Conservation (phyloP, 2,329 filamentous ascomycete genomes). For the Nannizzia gypsea region DNA sequence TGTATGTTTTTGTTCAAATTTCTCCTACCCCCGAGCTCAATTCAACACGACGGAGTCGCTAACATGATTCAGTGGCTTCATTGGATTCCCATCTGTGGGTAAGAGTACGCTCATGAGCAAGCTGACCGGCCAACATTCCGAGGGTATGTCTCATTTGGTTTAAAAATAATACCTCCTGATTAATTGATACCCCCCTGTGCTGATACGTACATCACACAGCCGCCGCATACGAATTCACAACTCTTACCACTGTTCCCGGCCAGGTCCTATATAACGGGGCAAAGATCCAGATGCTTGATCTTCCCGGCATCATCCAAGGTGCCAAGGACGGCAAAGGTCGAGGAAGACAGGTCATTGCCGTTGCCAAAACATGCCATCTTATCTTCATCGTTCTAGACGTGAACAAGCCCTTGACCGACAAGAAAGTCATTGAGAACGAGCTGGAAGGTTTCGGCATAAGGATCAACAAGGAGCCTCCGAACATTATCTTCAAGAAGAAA, state of each 20-base stretch:
- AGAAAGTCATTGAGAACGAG: slow-evolving; percentile 87
- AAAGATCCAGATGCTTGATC: slow-evolving; percentile 94
- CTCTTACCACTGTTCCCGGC: slow-evolving; percentile 89
- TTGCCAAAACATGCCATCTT: slow-evolving; percentile 95
- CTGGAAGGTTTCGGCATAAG: slow-evolving; percentile 94
- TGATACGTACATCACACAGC: slow-evolving; percentile 33
- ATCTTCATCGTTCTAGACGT: slow-evolving; percentile 98
- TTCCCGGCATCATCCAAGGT: slow-evolving; percentile 97
- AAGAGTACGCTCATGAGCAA: slow-evolving; percentile 96
- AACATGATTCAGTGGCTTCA: slow-evolving; percentile 53
- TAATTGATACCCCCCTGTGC: neutral
- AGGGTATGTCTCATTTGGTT: slow-evolving; percentile 37
- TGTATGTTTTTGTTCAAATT: slow-evolving; percentile 48
- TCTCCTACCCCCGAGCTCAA: neutral
- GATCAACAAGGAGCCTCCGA: slow-evolving; percentile 93
- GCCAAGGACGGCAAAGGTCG: slow-evolving; percentile 96
- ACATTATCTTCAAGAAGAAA: slow-evolving; percentile 99
- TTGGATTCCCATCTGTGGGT: slow-evolving; percentile 94
- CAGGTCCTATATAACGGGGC: slow-evolving; percentile 95
- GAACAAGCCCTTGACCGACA: slow-evolving; percentile 95
- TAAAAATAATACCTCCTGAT: neutral
- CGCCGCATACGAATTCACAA: slow-evolving; percentile 97
- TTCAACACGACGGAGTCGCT: neutral
- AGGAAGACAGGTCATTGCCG: slow-evolving; percentile 95
- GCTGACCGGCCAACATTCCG: slow-evolving; percentile 91